Evolutionary conservation across 805 yeast species (phyloP).

Genomic region (Candida saitoana): DNA sequence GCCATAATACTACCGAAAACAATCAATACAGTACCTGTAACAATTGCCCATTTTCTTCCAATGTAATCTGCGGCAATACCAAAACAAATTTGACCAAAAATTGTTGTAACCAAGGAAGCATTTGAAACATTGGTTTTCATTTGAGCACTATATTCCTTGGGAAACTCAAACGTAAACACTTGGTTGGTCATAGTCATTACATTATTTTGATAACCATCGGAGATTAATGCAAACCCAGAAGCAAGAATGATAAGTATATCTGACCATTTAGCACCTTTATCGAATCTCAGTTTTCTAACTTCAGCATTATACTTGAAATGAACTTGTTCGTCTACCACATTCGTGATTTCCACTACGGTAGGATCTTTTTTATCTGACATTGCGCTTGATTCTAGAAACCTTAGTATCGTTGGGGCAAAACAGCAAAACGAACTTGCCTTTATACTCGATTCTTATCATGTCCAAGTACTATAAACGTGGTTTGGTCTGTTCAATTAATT

Average conservation of each 20-base stretch:
- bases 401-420: no score
- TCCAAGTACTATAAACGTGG: no score
- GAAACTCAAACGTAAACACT: conserved; percentile 48
- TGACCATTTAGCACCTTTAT: conserved; percentile 19
- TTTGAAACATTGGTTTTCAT: conserved; percentile 66
- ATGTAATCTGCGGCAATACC: conserved; percentile 63
- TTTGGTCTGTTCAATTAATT: no score
- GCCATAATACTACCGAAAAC: conserved; percentile 63
- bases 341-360: conserved; percentile 1
- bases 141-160: conserved; percentile 38
- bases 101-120: conserved; percentile 64
- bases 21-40: conserved; percentile 56
- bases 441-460: no score
- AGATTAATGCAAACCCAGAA: conserved; percentile 70
- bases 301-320: conserved; percentile 31
- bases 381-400: no score
- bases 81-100: conserved; percentile 63
- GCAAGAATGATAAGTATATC: conserved; percentile 49
- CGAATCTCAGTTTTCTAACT: conserved; percentile 25
- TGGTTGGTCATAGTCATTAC: conserved; percentile 67
- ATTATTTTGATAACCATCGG: conserved; percentile 76
- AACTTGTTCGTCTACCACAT: conserved; percentile 6
- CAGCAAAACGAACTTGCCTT: no score
- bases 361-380: conserved; percentile 2
- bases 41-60: conserved; percentile 70